Evolutionary conservation across 805 yeast species (phyloP), one percentile per base, ranked within the genome.

Genomic region (Ogataea philodendri): DNA sequence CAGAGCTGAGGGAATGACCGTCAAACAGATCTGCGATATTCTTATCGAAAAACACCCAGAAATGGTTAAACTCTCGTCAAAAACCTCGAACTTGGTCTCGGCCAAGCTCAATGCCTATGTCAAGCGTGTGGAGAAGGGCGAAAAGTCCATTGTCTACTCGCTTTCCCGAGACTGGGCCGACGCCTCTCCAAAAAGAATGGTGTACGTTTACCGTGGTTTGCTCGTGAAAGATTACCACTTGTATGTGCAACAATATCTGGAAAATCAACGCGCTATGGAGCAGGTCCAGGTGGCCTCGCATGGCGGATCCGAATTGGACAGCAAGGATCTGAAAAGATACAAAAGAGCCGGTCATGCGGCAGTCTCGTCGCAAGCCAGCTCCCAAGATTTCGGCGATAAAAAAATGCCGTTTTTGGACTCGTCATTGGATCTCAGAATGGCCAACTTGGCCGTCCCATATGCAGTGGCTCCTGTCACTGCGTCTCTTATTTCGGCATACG

Each of bases 121-220:
- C 30, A 84, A 84, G 56, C 74, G 89, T 51, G 84, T 84, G 19
- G 94, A 84, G 55, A 84, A 84, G 54, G 93, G 93, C 46, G 94
- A 84, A 56, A 69, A 77, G 43, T 71, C 76, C 26, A 67, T 84
- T 51, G 72, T 73, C 39, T 84, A 84, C 58, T 86, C 90, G 13
- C 63, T 84, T 26, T 79, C 87, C 1, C 74, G 95, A 62, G 93
- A 84, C 59, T 84, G 95, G 95, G 90, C 94, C 3, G 90, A 84
- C 58, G 87, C 90, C 11, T 78, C 87, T 2, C 95, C 95, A 33
- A 81, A 84, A 53, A 71, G 95, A 66, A 84, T 84, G 95, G 88
- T 84, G 17, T 84, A 84, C 52, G 88, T 83, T 32, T 84, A 84
- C 59, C 76, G 93, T 52, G 95, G 94, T 23, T 63, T 82, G 18